These are phyloP conservation scores for Lichenothelia convexa DNA, from an alignment of 495 filamentous ascomycete species.

Conservation along the genomic window DNA sequence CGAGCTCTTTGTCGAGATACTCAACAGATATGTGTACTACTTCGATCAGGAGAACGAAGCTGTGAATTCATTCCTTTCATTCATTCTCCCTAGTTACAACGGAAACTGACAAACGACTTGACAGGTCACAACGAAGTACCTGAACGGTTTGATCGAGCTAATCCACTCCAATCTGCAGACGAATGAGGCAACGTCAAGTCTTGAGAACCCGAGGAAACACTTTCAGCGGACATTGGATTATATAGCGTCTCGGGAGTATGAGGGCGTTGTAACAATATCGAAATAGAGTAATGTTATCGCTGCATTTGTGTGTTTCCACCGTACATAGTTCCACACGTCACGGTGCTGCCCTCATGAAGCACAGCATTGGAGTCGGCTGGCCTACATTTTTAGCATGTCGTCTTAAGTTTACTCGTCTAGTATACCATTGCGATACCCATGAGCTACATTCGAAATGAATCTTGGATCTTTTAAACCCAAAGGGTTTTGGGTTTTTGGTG, in stretches of 20 bases:
- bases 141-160: constrained; percentile 94
- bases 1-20: constrained; percentile 92
- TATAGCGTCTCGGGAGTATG: constrained; percentile 77
- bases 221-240: constrained; percentile 90
- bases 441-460: too few relatives aligned
- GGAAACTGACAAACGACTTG: neutral
- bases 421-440: too few relatives aligned
- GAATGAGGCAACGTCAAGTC: constrained; percentile 57
- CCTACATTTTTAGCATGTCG: too few relatives aligned
- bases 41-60: constrained; percentile 98
- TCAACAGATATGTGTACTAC: constrained; percentile 97
- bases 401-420: too few relatives aligned
- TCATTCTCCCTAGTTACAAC: neutral
- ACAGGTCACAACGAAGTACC: constrained; percentile 87
- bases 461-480: too few relatives aligned
- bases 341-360: too few relatives aligned
- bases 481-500: too few relatives aligned
- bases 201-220: constrained; percentile 77
- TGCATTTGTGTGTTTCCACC: too few relatives aligned
- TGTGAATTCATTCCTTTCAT: constrained; percentile 24
- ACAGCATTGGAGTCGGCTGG: too few relatives aligned
- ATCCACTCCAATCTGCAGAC: constrained; percentile 90
- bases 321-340: too few relatives aligned
- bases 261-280: constrained; percentile 65
- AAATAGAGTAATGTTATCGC: too few relatives aligned